Base-by-base conservation (phyloP, 345 rosid species). In the Brassica juncea region DNA sequence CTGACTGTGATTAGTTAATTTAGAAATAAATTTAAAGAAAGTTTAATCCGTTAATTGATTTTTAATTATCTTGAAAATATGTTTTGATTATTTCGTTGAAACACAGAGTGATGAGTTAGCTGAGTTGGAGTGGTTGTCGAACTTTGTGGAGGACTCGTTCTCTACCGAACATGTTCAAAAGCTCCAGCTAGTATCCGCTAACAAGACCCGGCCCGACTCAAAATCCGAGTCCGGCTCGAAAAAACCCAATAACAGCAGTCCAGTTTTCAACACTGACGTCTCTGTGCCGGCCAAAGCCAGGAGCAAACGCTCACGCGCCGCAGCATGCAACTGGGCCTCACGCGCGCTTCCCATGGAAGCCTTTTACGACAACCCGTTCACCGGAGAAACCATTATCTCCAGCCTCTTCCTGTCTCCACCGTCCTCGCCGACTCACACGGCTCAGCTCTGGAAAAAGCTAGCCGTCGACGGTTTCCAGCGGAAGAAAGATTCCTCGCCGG, bases 91-190 rank as follows among this genome's bases (percentile, higher is more conserved):
- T 37, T 6, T 27, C 15, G 6, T 27, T 5, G 64, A 4, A 47
- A 70, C 62, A 73, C 83, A 94, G 98, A 89, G 83, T 27, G 99
- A 95, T 61, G 98, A 95, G 63, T 84, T 91, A 77, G 99, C 96
- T 61, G 97, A 95, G 89, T 85, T 95, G 7, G 99, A 93, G 84
- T 95, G 99, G 99, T 78, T 95, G 19, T 95, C 99, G 4, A 92
- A 90, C 81, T 84, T 95, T 79, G 96, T 87, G 69, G 99, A 95
- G 77, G 98, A 95, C 80, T 93, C 99, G 5, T 93, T 93, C 81
- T 91, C 99, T 30, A 85, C 91, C 77, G 97, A 95, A 69, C 98
- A 93, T 82, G 64, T 88, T 82, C 89, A 90, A 68, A 89, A 89
- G 89, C 89, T 88, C 8, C 90, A 95, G 71, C 86, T 93, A 15